Evolutionary conservation across 441 rosid species (phyloP), one percentile per base, ranked within the genome.

Genomic region (Gossypium trilobum): DNA sequence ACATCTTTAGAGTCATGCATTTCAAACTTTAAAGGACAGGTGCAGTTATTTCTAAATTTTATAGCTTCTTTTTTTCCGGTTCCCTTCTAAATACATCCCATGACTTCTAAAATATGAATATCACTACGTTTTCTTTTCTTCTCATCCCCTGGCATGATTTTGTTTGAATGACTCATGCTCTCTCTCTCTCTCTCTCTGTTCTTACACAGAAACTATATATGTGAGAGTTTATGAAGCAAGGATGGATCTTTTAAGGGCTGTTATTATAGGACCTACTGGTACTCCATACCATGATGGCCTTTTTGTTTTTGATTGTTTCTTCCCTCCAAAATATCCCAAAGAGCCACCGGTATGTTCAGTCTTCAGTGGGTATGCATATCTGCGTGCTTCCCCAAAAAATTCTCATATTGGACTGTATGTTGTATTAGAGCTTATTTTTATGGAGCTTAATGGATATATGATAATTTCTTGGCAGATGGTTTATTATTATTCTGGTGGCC

Each of bases 211-310:
- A 16, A 76, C 87, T 14, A 87, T 87, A 70, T 82, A 63, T 69
- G 91, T 87, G 39, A 77, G 91, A 79, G 88, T 84, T 58, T 84
- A 68, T 72, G 89, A 86, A 79, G 46, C 85, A 33, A 79, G 88
- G 80, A 87, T 87, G 87, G 89, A 81, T 64, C 87, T 83, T 50
- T 75, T 87, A 74, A 84, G 89, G 80, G 87, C 89, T 77, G 83
- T 84, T 27, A 83, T 87, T 67, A 42, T 83, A 13, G 91, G 91
- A 55, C 87, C 89, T 48, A 65, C 83, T 71, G 89, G 87, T 5
- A 87, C 91, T 16, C 91, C 91, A 4, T 87, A 87, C 75, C 91
- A 86, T 39, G 91, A 87, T 78, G 91, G 89, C 22, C 86, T 87
- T 77, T 87, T 86, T 70, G 82, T 87, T 65, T 87, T 87, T 74